Percentiles rank a stretch among this genome's conserved stretches.
Evolutionary conservation across 441 rosid genomes (phyloP).

Genomic region (Pelargonium citronellum): DNA sequence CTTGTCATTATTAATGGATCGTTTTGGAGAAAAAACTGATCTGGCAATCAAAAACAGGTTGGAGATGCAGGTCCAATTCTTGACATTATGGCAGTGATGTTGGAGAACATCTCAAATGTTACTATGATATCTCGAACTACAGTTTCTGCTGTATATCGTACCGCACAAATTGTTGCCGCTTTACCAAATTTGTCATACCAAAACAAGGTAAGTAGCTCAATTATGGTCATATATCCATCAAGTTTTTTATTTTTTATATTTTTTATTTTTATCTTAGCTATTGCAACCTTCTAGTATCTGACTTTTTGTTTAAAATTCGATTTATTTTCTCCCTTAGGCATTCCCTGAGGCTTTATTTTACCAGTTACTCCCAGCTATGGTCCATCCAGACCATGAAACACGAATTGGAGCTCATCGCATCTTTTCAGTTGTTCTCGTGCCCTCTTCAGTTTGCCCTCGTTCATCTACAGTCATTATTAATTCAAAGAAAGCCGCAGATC

Average conservation of each 20-base stretch:
- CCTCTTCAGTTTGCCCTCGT: constrained; percentile 72
- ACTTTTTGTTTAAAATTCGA: constrained; percentile 6
- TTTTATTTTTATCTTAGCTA: too few species aligned
- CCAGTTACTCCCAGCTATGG: constrained; percentile 81
- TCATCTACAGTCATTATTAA: constrained; percentile 34
- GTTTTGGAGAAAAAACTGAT: constrained; percentile 19
- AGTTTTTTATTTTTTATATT: constrained; percentile 10
- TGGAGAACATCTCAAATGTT: constrained; percentile 77
- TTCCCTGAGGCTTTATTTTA: constrained; percentile 82
- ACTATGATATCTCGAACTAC: constrained; percentile 70
- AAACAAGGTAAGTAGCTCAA: constrained; percentile 52
- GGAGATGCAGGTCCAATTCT: constrained; percentile 94
- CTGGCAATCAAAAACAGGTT: constrained; percentile 41
- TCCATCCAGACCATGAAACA: constrained; percentile 66
- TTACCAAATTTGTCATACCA: constrained; percentile 73
- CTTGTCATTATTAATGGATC: constrained; percentile 2
- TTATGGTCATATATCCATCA: background rate
- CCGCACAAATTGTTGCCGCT: constrained; percentile 80
- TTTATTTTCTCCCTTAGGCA: constrained; percentile 42
- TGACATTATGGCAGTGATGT: constrained; percentile 80
- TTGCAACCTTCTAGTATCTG: background rate
- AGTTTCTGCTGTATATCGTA: constrained; percentile 69
- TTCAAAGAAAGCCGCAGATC: constrained; percentile 43
- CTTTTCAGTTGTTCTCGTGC: constrained; percentile 83
- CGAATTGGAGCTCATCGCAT: constrained; percentile 76